Evolutionary conservation across 352 stramenopile genomes (phyloP).

Genomic region (Phytophthora niederhauseri): DNA sequence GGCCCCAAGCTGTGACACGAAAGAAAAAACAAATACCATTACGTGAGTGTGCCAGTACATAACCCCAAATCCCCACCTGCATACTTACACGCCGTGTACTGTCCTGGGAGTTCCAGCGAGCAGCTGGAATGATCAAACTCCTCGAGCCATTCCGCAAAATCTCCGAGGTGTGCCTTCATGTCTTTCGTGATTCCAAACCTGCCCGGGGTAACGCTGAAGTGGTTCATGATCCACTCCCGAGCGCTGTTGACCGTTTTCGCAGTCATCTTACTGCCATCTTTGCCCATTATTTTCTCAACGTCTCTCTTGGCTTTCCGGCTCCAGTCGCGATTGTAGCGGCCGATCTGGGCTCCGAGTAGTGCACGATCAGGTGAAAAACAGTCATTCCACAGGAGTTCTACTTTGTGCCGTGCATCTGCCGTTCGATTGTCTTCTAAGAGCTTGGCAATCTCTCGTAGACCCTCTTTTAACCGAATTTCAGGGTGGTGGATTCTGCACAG

Average conservation of each 20-base stretch:
- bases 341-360: slow-evolving; percentile 63
- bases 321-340: slow-evolving; percentile 83
- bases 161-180: slow-evolving; percentile 78
- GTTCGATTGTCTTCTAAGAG: slow-evolving; percentile 61
- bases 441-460: slow-evolving; percentile 65
- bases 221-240: slow-evolving; percentile 72
- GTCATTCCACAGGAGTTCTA: slow-evolving; percentile 58
- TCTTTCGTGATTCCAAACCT: slow-evolving; percentile 79
- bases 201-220: slow-evolving; percentile 74
- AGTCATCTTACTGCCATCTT: slow-evolving; percentile 59
- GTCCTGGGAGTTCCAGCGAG: slow-evolving; percentile 75
- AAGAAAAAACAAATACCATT: background rate
- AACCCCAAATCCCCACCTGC: background rate
- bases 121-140: slow-evolving; percentile 80
- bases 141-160: slow-evolving; percentile 89
- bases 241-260: slow-evolving; percentile 59
- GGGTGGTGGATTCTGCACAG: slow-evolving; percentile 74
- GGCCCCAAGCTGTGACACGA: slow-evolving; percentile 63
- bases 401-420: slow-evolving; percentile 35
- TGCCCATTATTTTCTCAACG: slow-evolving; percentile 78
- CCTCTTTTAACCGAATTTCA: slow-evolving; percentile 83
- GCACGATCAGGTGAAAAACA: slow-evolving; percentile 62
- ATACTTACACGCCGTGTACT: slow-evolving; percentile 75
- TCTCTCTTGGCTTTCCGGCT: slow-evolving; percentile 52
- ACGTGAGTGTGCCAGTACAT: background rate